Evolutionary conservation across 2,329 filamentous ascomycete genomes (phyloP), one percentile per base, ranked within the genome.

Genomic region (Botrytis porri): DNA sequence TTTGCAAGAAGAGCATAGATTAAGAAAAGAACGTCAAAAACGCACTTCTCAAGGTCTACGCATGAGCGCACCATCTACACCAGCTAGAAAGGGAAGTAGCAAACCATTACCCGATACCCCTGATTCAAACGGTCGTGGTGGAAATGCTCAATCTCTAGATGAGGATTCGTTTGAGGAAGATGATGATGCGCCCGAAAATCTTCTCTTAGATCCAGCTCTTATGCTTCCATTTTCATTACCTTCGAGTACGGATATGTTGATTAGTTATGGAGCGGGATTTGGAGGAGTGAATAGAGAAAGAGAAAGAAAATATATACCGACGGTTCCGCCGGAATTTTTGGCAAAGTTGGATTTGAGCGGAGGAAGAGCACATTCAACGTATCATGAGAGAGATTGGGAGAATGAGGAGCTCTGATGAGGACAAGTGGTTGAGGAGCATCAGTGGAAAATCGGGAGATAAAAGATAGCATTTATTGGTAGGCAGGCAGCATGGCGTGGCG

Each of bases 191-290:
- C 92, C 92, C 0, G 89, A 93, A 77, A 88, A 93, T 74, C 86
- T 98, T 51, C 89, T 98, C 61, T 83, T 98, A 70, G 95, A 98
- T 79, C 94, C 95, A 4, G 93, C 95, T 3, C 85, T 97, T 74
- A 97, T 98, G 88, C 87, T 99, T 39, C 96, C 96, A 0, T 99
- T 99, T 81, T 92, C 92, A n/a, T 85, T 99, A 41, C 96, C 96
- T 1, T 97, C 95, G 1, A 96, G 94, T 73, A 98, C 95, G 39
- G 96, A 99, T 82, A 99, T 99, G 96, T 87, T 98, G 65, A 89
- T 99, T 65, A 95, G 91, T 77, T 99, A 97, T 79, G 96, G 96
- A 0, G 95, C 96, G 20, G 96, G 96, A 0, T 96, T 98, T 79
- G 96, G 96, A 8, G 96, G 96, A 0, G 85, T 96, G 64, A 97